These are phyloP conservation scores for Boechera retrofracta DNA, from an alignment of 345 rosid species.

Conservation along the genomic window DNA sequence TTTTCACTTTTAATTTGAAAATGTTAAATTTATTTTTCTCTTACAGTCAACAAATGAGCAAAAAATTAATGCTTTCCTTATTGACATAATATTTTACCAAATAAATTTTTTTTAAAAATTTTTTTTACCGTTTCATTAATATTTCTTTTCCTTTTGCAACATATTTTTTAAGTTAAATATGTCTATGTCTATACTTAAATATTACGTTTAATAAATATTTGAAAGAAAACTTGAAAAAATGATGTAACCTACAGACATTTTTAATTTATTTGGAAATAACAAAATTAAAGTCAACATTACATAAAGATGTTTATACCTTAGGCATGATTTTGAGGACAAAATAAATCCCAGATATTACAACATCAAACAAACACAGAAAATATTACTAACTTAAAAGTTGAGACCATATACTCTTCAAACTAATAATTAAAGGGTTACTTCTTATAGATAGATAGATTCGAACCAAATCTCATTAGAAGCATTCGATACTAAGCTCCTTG, in stretches of 20 bases:
- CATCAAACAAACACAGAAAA: neutral
- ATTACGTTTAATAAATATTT: too few relatives aligned
- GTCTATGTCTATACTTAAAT: too few relatives aligned
- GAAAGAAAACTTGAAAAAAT: too few relatives aligned
- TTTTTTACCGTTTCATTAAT: too few relatives aligned
- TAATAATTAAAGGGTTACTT: neutral
- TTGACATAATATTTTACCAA: too few relatives aligned
- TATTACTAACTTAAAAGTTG: neutral
- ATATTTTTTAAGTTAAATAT: too few relatives aligned
- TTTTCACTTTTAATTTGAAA: too few relatives aligned
- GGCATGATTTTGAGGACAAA: neutral
- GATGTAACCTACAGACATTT: too few relatives aligned
- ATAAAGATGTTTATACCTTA: neutral
- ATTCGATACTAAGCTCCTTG: neutral
- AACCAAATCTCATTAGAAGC: neutral
- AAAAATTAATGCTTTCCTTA: too few relatives aligned
- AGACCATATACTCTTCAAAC: slow-evolving; percentile 1
- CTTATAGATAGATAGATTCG: neutral
- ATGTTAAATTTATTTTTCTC: too few relatives aligned
- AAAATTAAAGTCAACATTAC: neutral
- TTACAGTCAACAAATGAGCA: neutral
- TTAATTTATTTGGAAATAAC: neutral
- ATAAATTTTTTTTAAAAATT: too few relatives aligned
- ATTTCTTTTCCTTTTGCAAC: neutral
- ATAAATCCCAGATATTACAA: neutral